These are phyloP conservation scores for Gypsophila paniculata DNA, from an alignment of 179 eudicot genomes.

Conservation along the genomic window DNA sequence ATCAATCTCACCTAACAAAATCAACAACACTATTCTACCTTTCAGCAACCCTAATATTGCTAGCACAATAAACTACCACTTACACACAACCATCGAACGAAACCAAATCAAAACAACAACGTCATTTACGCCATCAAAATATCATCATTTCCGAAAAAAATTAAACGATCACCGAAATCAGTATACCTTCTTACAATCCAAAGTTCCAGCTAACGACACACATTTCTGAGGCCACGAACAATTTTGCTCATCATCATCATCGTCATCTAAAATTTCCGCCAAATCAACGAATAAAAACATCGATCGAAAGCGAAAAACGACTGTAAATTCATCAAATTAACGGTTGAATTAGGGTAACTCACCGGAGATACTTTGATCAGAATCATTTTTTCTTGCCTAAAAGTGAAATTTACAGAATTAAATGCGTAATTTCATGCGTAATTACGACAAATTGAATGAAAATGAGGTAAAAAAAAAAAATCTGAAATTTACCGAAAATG, in stretches of 20 bases:
- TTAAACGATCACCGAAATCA: neutral
- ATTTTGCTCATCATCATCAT: conserved; percentile 23
- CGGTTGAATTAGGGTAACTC: neutral
- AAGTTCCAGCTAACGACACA: conserved; percentile 26
- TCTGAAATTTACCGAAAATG: neutral
- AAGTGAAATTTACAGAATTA: neutral
- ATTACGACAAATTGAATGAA: neutral
- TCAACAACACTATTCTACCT: neutral
- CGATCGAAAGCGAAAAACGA: neutral
- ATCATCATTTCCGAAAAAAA: neutral
- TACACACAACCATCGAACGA: neutral
- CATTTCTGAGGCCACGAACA: conserved; percentile 16
- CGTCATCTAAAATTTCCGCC: conserved; percentile 17
- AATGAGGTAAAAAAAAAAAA: neutral
- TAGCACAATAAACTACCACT: neutral
- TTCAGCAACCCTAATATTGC: no score
- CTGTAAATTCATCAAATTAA: neutral
- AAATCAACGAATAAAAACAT: neutral
- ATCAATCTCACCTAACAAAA: neutral
- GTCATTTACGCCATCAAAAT: neutral
- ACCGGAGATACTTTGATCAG: conserved; percentile 34
- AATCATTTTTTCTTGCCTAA: conserved; percentile 19
- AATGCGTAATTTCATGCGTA: neutral
- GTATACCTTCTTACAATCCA: conserved; percentile 20
- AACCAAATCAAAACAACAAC: neutral